Evolutionary conservation across 2,329 filamentous ascomycete genomes (phyloP).

Genomic region (Epichloe typhina): DNA sequence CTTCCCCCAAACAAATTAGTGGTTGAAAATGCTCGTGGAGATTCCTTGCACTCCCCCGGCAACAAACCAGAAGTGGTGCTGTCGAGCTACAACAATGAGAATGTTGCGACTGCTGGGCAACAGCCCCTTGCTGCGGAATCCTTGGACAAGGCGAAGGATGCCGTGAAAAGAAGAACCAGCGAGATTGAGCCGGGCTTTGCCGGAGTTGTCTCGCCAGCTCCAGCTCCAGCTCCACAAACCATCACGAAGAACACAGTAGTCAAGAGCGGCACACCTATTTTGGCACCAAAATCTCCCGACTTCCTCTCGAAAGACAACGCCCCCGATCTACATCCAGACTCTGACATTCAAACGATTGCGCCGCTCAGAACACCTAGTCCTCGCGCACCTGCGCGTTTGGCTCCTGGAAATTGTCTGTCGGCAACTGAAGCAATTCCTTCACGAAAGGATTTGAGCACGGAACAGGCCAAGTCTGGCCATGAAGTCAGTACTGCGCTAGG

Average conservation of each 20-base stretch:
- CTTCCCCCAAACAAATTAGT: neutral
- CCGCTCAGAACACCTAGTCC: conserved; percentile 23
- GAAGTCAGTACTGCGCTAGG: conserved; percentile 19
- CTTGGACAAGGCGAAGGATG: neutral
- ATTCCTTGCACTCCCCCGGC: neutral
- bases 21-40: neutral
- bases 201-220: neutral
- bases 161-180: neutral
- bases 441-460: conserved; percentile 15
- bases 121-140: neutral
- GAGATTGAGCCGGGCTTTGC: neutral
- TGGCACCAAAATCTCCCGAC: neutral
- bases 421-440: conserved; percentile 22
- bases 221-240: neutral
- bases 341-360: conserved; percentile 11
- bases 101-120: neutral
- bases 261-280: neutral
- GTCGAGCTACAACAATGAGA: neutral
- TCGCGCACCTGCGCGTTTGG: conserved; percentile 1
- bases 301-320: neutral
- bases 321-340: conserved; percentile 5
- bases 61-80: neutral
- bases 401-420: neutral
- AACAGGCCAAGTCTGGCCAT: conserved; percentile 6
- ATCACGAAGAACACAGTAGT: neutral